Evolutionary conservation across 2,329 filamentous ascomycete genomes (phyloP).

Genomic region (Ascochyta viciae-villosae): DNA sequence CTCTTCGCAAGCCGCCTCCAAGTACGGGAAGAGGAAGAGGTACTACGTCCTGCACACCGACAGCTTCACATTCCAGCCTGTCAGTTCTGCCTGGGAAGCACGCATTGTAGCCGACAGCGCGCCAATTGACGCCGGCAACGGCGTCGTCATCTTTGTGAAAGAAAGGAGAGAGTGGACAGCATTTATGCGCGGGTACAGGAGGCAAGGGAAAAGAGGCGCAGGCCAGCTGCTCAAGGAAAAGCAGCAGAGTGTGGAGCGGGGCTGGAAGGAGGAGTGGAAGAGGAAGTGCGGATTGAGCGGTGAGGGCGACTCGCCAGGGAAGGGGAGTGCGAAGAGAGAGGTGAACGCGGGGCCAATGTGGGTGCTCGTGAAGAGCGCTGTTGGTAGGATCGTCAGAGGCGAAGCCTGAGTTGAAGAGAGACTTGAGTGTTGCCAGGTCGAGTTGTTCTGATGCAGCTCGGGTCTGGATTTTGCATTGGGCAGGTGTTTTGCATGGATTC

Average conservation of each 20-base stretch:
- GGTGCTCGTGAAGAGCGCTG: constrained; percentile 36
- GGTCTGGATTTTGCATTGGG: constrained; percentile 18
- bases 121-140: constrained; percentile 36
- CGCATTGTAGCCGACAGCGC: constrained; percentile 30
- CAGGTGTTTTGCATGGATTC: constrained; percentile 17
- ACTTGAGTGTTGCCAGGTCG: neutral
- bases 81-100: constrained; percentile 31
- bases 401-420: constrained; percentile 25
- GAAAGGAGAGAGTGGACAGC: constrained; percentile 32
- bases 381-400: constrained; percentile 31
- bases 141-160: constrained; percentile 34
- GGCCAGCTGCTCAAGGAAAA: constrained; percentile 29
- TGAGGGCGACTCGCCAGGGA: constrained; percentile 14
- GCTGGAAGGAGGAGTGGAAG: constrained; percentile 34
- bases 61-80: constrained; percentile 27
- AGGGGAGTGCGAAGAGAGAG: constrained; percentile 24
- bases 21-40: constrained; percentile 30
- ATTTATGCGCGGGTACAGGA: constrained; percentile 33
- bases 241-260: constrained; percentile 31
- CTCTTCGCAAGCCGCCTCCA: constrained; percentile 21
- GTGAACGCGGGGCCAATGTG: constrained; percentile 37
- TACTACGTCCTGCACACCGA: constrained; percentile 34
- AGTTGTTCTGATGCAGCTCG: constrained; percentile 6
- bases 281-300: constrained; percentile 31
- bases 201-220: constrained; percentile 28